Percentiles rank a stretch among this genome's conserved stretches.
Conservation (phyloP, 371 early-diverging fungal species). For the Synchytrium microbalum region DNA sequence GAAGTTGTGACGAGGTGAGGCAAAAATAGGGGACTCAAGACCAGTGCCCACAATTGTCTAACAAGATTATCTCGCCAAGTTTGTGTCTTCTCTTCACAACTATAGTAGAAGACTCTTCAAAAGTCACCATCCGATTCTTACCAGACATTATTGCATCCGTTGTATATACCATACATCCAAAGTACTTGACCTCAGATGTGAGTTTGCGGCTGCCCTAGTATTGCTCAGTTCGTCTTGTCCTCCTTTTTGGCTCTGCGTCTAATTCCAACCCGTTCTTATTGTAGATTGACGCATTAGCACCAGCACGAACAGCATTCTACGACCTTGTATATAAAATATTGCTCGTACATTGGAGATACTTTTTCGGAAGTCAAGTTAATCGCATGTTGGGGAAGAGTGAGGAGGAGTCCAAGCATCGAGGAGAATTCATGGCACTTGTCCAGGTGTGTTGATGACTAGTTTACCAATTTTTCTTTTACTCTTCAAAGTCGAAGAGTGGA, state of each 20-base stretch:
- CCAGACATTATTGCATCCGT: conserved; percentile 8
- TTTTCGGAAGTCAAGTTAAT: conserved; percentile 7
- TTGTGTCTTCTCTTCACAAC: background rate
- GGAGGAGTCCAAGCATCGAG: background rate
- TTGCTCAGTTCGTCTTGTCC: too few species aligned
- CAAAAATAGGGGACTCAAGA: too few species aligned
- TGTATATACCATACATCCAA: background rate
- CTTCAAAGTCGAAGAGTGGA: too few species aligned
- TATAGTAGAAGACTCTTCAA: conserved; percentile 1
- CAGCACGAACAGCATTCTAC: conserved; percentile 1
- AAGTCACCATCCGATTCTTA: background rate
- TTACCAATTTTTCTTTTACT: too few species aligned
- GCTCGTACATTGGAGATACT: conserved; percentile 12
- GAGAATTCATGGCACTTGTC: conserved; percentile 6
- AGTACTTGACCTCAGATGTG: conserved; percentile 5
- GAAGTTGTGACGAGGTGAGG: background rate
- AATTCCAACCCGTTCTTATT: background rate
- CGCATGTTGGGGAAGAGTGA: conserved; percentile 3
- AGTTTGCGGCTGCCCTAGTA: background rate
- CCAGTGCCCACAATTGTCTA: too few species aligned
- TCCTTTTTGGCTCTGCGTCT: conserved; percentile 2
- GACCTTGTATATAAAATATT: conserved; percentile 1
- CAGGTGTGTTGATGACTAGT: too few species aligned
- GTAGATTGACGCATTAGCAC: conserved; percentile 7
- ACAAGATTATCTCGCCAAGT: background rate